These are phyloP conservation scores for Pittosporum tobira DNA, from an alignment of 129 eudicot species.

Conservation along the genomic window DNA sequence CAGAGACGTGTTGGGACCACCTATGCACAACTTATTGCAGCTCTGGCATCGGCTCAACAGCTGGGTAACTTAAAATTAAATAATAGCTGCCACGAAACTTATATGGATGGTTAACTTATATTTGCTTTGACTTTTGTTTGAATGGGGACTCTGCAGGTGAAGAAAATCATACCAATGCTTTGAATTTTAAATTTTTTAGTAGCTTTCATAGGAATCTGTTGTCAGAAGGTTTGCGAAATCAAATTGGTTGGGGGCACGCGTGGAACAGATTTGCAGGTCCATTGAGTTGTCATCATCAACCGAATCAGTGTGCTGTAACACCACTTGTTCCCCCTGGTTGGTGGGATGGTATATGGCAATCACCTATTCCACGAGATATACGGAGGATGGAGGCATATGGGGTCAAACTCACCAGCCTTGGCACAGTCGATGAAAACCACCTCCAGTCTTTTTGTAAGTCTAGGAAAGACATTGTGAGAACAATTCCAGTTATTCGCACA, in stretches of 20 bases:
- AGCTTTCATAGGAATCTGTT: constrained; percentile 53
- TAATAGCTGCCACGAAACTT: not conserved
- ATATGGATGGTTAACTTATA: not conserved
- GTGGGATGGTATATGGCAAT: constrained; percentile 70
- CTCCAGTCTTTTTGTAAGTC: constrained; percentile 34
- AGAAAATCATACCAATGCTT: constrained; percentile 21
- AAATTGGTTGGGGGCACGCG: constrained; percentile 64
- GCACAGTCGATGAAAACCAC: constrained; percentile 41
- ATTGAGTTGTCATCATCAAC: constrained; percentile 49
- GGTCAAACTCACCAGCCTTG: constrained; percentile 33
- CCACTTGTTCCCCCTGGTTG: constrained; percentile 66
- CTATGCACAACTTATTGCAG: constrained; percentile 51
- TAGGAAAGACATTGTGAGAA: constrained; percentile 26
- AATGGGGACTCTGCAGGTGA: constrained; percentile 25
- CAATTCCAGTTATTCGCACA: constrained; percentile 23
- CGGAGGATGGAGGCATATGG: constrained; percentile 53
- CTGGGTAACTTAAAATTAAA: constrained; percentile 26
- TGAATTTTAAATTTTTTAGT: constrained; percentile 42
- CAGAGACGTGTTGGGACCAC: constrained; percentile 69
- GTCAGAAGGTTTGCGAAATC: constrained; percentile 39
- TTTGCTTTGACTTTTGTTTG: not conserved
- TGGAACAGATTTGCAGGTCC: constrained; percentile 65
- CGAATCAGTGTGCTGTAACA: constrained; percentile 51
- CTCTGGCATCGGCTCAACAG: constrained; percentile 44
- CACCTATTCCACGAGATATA: constrained; percentile 53